Base-by-base conservation (phyloP, 2,329 filamentous ascomycete genomes). In the Colletotrichum cereale region DNA sequence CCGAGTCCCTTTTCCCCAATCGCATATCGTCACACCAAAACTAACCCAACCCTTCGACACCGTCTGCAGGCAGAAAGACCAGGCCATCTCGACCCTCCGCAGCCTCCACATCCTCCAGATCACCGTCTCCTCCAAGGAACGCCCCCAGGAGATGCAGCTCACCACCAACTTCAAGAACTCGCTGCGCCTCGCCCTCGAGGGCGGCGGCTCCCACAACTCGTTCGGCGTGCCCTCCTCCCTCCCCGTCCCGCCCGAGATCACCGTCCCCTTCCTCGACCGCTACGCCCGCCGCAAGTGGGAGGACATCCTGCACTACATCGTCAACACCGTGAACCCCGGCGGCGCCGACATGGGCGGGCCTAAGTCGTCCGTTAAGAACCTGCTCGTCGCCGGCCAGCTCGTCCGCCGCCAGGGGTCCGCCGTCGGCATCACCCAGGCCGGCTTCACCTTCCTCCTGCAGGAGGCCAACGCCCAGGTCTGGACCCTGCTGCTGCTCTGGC, bases 381-480 rank as follows among this genome's bases (percentile, higher is more conserved):
- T 99, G 52, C 87, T 99, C 58, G 87, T 95, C 75, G 89, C 90
- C 1, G 96, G 96, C 3, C 89, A 92, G 63, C 89, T 98, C 11
- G 95, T 99, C 26, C 91, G 94, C 78, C 82, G 84, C 48, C 82
- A 84, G 3, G 74, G 75, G 3, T 79, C 79, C 55, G 77, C 79
- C 56, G 87, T 94, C 12, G 90, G 89, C 65, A 99, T 99, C 77
- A 99, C 96, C 0, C 92, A 97, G 79, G 91, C 93, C 3, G 96
- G 96, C 10, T 99, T 99, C 79, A 95, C 94, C 0, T 99, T 99
- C 78, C 86, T 99, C 67, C 86, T 99, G 11, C 96, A 98, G 78
- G 96, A 98, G 78, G 92, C 96, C 71, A 98, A 98, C 80, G 95
- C 96, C 0, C 96, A 99, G 81, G 95, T 99, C 44, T 99, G 96